Conservation (phyloP, 495 filamentous ascomycete species). For the Hamigera avellanea region DNA sequence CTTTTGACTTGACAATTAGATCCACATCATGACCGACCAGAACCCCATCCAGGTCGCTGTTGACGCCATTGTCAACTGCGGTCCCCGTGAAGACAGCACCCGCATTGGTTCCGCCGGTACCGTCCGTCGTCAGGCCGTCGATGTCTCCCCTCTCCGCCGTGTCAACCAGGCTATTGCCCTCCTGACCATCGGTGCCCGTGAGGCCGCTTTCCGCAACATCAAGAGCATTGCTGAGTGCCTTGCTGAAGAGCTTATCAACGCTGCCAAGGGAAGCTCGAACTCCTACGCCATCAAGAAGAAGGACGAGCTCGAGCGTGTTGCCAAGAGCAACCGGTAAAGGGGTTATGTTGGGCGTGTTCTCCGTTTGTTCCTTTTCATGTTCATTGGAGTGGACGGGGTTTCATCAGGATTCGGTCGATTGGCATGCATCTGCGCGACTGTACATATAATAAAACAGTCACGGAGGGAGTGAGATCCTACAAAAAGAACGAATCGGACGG, state of each 20-base stretch:
- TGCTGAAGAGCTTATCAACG: slow-evolving; percentile 99
- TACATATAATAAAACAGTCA: slow-evolving; percentile 33
- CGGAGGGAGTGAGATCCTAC: slow-evolving; percentile 19
- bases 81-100: slow-evolving; percentile 97
- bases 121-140: slow-evolving; percentile 98
- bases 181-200: slow-evolving; percentile 92
- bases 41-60: slow-evolving; percentile 99
- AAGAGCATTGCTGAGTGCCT: slow-evolving; percentile 98
- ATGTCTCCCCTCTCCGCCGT: slow-evolving; percentile 97
- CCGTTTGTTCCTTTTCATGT: slow-evolving; percentile 36
- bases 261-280: slow-evolving; percentile 99
- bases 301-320: slow-evolving; percentile 99
- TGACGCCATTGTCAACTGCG: slow-evolving; percentile 99
- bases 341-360: slow-evolving; percentile 31
- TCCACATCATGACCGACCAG: slow-evolving; percentile 99
- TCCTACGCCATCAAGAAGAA: slow-evolving; percentile 99
- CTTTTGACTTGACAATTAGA: slow-evolving; percentile 35
- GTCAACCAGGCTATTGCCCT: slow-evolving; percentile 99
- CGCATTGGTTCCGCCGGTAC: slow-evolving; percentile 99
- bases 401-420: slow-evolving; percentile 37
- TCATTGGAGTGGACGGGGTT: slow-evolving; percentile 37
- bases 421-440: slow-evolving; percentile 36
- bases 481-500: slow-evolving; percentile 25
- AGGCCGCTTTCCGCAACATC: slow-evolving; percentile 97
- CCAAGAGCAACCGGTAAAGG: slow-evolving; percentile 97